Percentiles rank a stretch among this genome's conserved stretches.
Evolutionary conservation across 768 basidiomycete genomes (phyloP).

Genomic region (Cytidiella melzeri): DNA sequence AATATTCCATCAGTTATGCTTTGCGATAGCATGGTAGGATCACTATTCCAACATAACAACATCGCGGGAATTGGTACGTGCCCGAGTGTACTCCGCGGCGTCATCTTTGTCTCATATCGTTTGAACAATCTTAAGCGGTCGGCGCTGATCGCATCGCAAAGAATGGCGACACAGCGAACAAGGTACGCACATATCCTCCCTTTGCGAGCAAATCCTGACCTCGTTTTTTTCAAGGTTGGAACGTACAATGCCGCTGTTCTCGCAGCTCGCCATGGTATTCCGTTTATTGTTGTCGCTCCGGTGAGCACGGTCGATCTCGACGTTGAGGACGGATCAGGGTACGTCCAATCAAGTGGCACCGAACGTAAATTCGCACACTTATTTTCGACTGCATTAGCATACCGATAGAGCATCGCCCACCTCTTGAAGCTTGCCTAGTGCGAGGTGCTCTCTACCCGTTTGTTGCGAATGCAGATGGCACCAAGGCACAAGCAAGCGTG

Average conservation of each 20-base stretch:
- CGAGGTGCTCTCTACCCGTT: conserved; percentile 72
- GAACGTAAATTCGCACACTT: conserved; percentile 4
- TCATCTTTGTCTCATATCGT: not conserved
- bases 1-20: conserved; percentile 88
- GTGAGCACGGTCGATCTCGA: conserved; percentile 88
- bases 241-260: conserved; percentile 96
- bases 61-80: conserved; percentile 76
- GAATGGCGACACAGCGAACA: conserved; percentile 98
- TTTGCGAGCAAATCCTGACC: not conserved
- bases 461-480: conserved; percentile 31
- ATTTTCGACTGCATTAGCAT: conserved; percentile 40
- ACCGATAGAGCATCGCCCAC: conserved; percentile 88
- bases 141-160: conserved; percentile 85
- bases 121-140: conserved; percentile 43
- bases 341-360: too few species aligned
- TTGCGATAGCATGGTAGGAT: conserved; percentile 97
- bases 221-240: conserved; percentile 48
- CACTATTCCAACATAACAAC: conserved; percentile 79
- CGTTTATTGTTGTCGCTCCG: conserved; percentile 91
- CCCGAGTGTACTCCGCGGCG: not conserved
- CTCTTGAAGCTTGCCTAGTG: conserved; percentile 82
- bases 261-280: conserved; percentile 79
- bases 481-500: conserved; percentile 65
- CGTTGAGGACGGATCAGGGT: conserved; percentile 62
- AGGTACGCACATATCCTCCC: conserved; percentile 36